Conservation (phyloP, 23 red algal species). For the Pyropia haitanensis region DNA sequence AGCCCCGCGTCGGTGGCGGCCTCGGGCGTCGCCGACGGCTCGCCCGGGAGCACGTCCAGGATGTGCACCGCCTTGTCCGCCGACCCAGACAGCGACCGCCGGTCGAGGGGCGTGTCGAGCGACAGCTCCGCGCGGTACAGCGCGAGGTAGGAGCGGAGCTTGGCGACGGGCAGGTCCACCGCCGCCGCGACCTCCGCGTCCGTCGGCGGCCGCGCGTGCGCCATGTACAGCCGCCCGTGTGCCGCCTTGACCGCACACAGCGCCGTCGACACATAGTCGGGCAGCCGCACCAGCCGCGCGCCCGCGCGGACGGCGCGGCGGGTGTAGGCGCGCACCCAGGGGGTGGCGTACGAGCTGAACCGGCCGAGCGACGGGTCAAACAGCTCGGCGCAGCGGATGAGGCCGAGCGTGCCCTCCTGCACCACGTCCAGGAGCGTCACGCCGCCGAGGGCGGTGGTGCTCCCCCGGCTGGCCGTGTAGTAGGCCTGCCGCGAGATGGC, state of each 20-base stretch:
- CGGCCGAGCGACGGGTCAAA: constrained; percentile 35
- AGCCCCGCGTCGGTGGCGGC: constrained; percentile 5
- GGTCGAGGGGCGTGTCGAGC: background rate
- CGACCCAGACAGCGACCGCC: background rate
- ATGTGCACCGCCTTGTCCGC: constrained; percentile 8
- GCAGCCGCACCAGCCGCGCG: constrained; percentile 22
- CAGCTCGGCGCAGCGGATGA: constrained; percentile 66
- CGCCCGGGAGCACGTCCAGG: constrained; percentile 9
- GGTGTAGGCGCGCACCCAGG: constrained; percentile 29
- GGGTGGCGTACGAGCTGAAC: constrained; percentile 71
- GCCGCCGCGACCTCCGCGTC: background rate
- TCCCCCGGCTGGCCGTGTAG: background rate
- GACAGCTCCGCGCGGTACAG: background rate
- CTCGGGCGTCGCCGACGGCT: constrained; percentile 1
- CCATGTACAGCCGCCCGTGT: constrained; percentile 2
- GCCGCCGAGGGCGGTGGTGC: constrained; percentile 10
- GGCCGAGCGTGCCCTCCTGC: constrained; percentile 73
- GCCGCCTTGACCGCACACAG: background rate
- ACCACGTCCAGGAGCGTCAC: constrained; percentile 59
- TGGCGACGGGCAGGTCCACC: background rate
- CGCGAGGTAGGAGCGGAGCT: background rate
- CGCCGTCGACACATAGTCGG: constrained; percentile 6
- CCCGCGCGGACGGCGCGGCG: constrained; percentile 14
- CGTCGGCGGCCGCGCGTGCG: background rate
- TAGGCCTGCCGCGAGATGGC: too few relatives aligned